These are phyloP conservation scores for Phoenix dactylifera DNA, from an alignment of 176 grass and related monocot species.

Conservation along the genomic window DNA sequence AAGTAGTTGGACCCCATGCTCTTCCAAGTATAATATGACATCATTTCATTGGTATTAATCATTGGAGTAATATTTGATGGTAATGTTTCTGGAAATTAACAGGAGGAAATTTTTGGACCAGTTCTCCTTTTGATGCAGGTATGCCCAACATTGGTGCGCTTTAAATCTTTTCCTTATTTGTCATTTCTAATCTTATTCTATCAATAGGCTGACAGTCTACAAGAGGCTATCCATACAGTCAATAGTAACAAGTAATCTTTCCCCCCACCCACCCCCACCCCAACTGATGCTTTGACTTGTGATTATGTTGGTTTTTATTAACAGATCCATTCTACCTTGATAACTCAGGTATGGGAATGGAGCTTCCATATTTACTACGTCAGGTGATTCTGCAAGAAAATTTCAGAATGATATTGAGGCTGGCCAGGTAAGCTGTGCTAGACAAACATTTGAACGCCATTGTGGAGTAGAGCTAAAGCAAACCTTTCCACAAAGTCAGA, in stretches of 20 bases:
- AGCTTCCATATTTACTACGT: slow-evolving; percentile 92
- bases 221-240: slow-evolving; percentile 82
- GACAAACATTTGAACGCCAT: background rate
- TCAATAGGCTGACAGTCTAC: slow-evolving; percentile 72
- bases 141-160: background rate
- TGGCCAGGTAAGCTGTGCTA: slow-evolving; percentile 48
- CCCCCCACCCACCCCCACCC: background rate
- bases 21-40: too few relatives aligned
- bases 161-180: background rate
- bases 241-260: slow-evolving; percentile 78
- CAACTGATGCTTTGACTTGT: slow-evolving; percentile 5
- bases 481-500: too few relatives aligned
- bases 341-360: slow-evolving; percentile 80
- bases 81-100: slow-evolving; percentile 16
- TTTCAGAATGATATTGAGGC: slow-evolving; percentile 91
- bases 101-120: slow-evolving; percentile 90
- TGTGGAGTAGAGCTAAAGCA: too few relatives aligned
- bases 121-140: slow-evolving; percentile 98
- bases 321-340: slow-evolving; percentile 13
- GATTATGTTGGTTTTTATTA: background rate
- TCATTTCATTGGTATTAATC: too few relatives aligned
- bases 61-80: slow-evolving; percentile 1
- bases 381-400: slow-evolving; percentile 71
- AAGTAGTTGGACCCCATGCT: too few relatives aligned
- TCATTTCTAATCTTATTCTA: slow-evolving; percentile 5